Evolutionary conservation across 768 basidiomycete genomes (phyloP).

Genomic region (Rhodocollybia butyracea): DNA sequence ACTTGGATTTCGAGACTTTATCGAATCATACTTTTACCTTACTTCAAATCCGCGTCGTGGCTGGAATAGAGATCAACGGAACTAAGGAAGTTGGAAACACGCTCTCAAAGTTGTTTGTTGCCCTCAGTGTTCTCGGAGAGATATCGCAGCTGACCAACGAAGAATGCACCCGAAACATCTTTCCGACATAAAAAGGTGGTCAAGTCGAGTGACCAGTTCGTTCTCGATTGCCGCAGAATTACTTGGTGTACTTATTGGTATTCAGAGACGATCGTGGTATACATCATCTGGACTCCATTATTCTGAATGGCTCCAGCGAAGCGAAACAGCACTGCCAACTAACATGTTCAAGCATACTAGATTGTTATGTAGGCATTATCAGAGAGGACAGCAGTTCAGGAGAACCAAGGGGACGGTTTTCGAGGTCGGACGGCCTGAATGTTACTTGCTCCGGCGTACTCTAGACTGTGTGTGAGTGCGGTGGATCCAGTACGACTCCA

Average conservation of each 20-base stretch:
- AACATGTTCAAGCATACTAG: slow-evolving; percentile 80
- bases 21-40: too few species aligned
- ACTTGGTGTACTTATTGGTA: slow-evolving; percentile 78
- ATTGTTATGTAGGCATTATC: too few species aligned
- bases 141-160: slow-evolving; percentile 84
- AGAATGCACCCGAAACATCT: slow-evolving; percentile 91
- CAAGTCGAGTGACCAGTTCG: slow-evolving; percentile 87
- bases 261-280: slow-evolving; percentile 93
- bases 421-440: too few species aligned
- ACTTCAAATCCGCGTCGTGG: too few species aligned
- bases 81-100: slow-evolving; percentile 80
- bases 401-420: too few species aligned
- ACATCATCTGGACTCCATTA: slow-evolving; percentile 89
- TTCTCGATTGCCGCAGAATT: slow-evolving; percentile 90
- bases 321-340: slow-evolving; percentile 85
- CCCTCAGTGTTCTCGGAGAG: slow-evolving; percentile 85
- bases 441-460: too few species aligned
- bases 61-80: slow-evolving; percentile 89
- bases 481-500: too few species aligned
- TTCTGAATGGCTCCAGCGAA: slow-evolving; percentile 89
- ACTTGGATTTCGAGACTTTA: too few species aligned
- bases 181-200: slow-evolving; percentile 90
- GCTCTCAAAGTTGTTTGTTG: slow-evolving; percentile 72
- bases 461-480: too few species aligned
- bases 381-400: too few species aligned